phyloP scores from a whole-genome alignment of 23 red algal genomes.

The Chondrus crispus region DNA sequence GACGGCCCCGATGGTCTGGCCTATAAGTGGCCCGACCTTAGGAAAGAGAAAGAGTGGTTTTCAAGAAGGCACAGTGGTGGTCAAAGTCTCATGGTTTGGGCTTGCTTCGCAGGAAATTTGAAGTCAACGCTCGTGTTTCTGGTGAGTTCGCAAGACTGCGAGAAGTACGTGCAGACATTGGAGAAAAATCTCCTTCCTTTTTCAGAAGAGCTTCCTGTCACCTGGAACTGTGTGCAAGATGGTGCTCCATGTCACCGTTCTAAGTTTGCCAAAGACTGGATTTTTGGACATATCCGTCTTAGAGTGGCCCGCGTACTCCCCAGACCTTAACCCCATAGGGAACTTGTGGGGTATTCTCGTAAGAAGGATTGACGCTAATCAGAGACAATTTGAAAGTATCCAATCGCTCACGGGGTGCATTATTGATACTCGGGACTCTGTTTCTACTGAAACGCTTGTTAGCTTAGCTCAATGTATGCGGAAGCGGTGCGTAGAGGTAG shows the following conservation, averaged over 20 bases:
- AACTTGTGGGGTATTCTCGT: background rate
- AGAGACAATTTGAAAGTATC: background rate
- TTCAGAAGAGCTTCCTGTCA: background rate
- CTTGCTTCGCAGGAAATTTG: background rate
- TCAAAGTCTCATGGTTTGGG: background rate
- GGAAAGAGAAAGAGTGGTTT: background rate
- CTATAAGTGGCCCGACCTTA: background rate
- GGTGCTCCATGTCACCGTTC: background rate
- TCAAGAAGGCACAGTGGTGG: background rate
- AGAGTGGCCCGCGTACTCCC: slow-evolving; percentile 16
- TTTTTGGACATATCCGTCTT: background rate
- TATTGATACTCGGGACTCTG: background rate
- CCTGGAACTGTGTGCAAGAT: background rate
- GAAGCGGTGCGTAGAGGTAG: background rate
- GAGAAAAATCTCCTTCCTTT: background rate
- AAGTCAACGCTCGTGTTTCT: background rate
- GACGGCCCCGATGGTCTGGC: background rate
- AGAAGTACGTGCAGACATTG: background rate
- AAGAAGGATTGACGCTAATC: background rate
- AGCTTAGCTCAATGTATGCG: background rate
- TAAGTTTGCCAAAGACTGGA: background rate
- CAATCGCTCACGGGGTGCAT: slow-evolving; percentile 2
- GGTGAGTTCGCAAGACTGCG: background rate
- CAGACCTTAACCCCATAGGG: slow-evolving; percentile 2
- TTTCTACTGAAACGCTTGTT: background rate